These are phyloP conservation scores for Vitis hybrid DNA, from an alignment of 177 flowering plant genomes.

Conservation along the genomic window DNA sequence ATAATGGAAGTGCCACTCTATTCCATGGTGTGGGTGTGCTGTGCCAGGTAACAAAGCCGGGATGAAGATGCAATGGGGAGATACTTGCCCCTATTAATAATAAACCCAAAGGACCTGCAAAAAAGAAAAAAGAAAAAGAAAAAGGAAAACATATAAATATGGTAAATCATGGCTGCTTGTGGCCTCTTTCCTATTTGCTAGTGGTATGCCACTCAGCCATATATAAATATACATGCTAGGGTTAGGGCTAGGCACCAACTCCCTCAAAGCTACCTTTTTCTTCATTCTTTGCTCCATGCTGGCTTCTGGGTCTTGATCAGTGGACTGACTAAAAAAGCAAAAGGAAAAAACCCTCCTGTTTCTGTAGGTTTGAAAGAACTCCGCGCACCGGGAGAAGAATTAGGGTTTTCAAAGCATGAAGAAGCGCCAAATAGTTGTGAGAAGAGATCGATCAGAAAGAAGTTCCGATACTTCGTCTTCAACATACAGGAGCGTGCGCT, in stretches of 20 bases:
- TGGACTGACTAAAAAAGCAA: no score
- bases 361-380: background rate
- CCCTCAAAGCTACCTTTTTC: background rate
- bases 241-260: slow-evolving; percentile 25
- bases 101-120: slow-evolving; percentile 4
- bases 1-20: background rate
- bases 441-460: slow-evolving; percentile 11
- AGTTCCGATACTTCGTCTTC: slow-evolving; percentile 27
- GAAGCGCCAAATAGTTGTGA: slow-evolving; percentile 44
- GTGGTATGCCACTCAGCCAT: slow-evolving; percentile 4
- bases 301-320: background rate
- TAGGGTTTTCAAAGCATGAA: slow-evolving; percentile 24
- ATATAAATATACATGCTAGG: slow-evolving; percentile 24
- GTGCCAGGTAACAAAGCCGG: slow-evolving; percentile 6
- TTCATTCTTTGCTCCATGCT: background rate
- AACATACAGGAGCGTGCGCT: slow-evolving; percentile 24
- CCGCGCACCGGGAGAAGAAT: background rate
- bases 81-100: slow-evolving; percentile 6
- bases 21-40: background rate
- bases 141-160: background rate
- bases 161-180: slow-evolving; percentile 9
- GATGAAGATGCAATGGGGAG: background rate
- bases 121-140: background rate
- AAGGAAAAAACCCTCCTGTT: no score
- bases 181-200: background rate